Evolutionary conservation across 495 filamentous ascomycete species (phyloP).

Genomic region (Copromyces sp.): DNA sequence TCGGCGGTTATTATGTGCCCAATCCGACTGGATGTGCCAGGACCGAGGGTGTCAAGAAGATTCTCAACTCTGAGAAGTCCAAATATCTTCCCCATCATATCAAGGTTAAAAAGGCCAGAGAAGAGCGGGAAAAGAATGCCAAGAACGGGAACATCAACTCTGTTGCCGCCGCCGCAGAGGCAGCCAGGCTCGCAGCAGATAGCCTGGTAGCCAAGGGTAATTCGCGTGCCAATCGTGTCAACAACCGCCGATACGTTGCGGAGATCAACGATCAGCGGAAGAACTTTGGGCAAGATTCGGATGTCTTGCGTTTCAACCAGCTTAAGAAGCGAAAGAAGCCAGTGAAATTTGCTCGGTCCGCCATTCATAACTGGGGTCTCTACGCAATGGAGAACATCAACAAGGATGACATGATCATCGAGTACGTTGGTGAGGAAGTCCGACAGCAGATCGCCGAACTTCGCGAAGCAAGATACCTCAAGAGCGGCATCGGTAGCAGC

Average conservation of each 20-base stretch:
- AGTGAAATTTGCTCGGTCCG: constrained; percentile 92
- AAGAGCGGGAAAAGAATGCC: constrained; percentile 73
- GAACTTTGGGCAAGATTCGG: constrained; percentile 72
- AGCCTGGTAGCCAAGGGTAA: constrained; percentile 65
- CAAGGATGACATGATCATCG: constrained; percentile 99
- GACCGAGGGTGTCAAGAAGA: constrained; percentile 88
- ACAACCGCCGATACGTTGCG: constrained; percentile 85
- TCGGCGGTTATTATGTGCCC: constrained; percentile 84
- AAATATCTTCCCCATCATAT: constrained; percentile 97
- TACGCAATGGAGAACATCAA: constrained; percentile 97
- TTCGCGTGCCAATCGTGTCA: constrained; percentile 84
- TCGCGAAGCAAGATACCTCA: constrained; percentile 81
- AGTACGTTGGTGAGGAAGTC: constrained; percentile 97
- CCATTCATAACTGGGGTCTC: constrained; percentile 97
- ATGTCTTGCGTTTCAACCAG: constrained; percentile 94
- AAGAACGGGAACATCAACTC: constrained; percentile 56
- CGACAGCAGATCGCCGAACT: constrained; percentile 93
- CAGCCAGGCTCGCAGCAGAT: constrained; percentile 65
- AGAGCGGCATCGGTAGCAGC: constrained; percentile 92
- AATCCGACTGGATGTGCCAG: constrained; percentile 77
- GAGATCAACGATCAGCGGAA: constrained; percentile 92
- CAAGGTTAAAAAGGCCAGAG: constrained; percentile 79
- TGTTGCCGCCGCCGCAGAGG: constrained; percentile 53
- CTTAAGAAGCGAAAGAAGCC: constrained; percentile 99
- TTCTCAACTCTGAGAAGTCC: constrained; percentile 91